phyloP scores from a whole-genome alignment of 108 stramenopile species.

The Conticribra guillardii region DNA sequence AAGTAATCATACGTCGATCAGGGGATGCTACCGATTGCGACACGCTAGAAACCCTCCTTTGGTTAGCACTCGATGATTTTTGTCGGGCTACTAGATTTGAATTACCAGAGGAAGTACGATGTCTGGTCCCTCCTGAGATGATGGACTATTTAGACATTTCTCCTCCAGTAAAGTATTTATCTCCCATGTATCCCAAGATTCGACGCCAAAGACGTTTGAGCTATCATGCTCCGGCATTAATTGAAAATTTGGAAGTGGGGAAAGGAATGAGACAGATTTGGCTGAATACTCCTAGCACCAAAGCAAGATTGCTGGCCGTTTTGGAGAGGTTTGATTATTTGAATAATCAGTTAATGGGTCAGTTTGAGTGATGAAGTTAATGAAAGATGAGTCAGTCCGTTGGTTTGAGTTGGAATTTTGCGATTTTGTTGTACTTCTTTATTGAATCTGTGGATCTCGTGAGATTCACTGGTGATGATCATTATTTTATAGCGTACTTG shows the following conservation, averaged over 20 bases:
- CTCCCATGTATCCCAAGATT: conserved; percentile 58
- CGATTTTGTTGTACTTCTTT: too few relatives aligned
- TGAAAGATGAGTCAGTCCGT: too few relatives aligned
- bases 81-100: conserved; percentile 44
- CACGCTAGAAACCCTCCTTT: conserved; percentile 63
- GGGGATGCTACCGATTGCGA: conserved; percentile 40
- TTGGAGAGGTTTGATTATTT: conserved; percentile 42
- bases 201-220: conserved; percentile 69
- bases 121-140: conserved; percentile 59
- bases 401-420: too few relatives aligned
- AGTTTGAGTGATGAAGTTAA: conserved; percentile 33
- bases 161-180: conserved; percentile 14
- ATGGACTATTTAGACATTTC: conserved; percentile 39
- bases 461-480: too few relatives aligned
- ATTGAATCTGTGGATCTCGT: too few relatives aligned
- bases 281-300: conserved; percentile 60
- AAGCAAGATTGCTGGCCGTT: conserved; percentile 43
- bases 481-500: too few relatives aligned
- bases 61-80: conserved; percentile 66
- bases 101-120: conserved; percentile 51
- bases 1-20: conserved; percentile 13
- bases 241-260: conserved; percentile 43
- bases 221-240: conserved; percentile 61
- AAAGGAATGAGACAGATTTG: conserved; percentile 60
- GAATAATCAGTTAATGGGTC: conserved; percentile 37